Evolutionary conservation across 805 yeast genomes (phyloP).

Genomic region (Lachancea thermotolerans): DNA sequence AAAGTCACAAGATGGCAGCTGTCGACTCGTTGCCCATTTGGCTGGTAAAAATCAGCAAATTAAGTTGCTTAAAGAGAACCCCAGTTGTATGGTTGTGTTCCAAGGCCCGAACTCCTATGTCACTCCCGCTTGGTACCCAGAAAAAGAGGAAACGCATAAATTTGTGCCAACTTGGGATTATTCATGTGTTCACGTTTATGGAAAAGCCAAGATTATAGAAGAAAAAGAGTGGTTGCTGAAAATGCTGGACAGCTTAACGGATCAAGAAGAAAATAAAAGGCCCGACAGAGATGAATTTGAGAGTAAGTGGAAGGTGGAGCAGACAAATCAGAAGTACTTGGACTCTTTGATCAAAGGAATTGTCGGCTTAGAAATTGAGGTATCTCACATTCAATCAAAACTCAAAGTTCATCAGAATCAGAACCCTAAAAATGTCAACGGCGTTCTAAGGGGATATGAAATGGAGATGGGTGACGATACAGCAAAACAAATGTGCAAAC

Average conservation of each 20-base stretch:
- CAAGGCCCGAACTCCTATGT: slow-evolving; percentile 47
- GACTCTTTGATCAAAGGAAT: slow-evolving; percentile 42
- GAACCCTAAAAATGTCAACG: slow-evolving; percentile 40
- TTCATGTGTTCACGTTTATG: slow-evolving; percentile 50
- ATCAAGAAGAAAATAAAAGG: slow-evolving; percentile 41
- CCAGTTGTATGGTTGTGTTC: slow-evolving; percentile 45
- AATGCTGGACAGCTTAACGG: slow-evolving; percentile 40
- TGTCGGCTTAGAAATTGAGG: slow-evolving; percentile 49
- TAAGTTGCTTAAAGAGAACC: slow-evolving; percentile 34
- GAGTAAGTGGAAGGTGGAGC: slow-evolving; percentile 47
- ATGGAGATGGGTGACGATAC: slow-evolving; percentile 33
- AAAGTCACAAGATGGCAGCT: slow-evolving; percentile 32
- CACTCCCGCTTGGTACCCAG: slow-evolving; percentile 53
- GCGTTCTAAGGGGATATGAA: slow-evolving; percentile 43
- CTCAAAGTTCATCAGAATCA: slow-evolving; percentile 53
- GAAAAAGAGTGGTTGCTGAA: slow-evolving; percentile 42
- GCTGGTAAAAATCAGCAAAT: slow-evolving; percentile 48
- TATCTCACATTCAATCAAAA: slow-evolving; percentile 42
- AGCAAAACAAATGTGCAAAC: slow-evolving; percentile 6
- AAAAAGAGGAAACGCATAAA: slow-evolving; percentile 49
- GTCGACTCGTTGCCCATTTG: slow-evolving; percentile 46
- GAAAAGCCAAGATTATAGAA: slow-evolving; percentile 39
- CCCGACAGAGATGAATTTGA: slow-evolving; percentile 21
- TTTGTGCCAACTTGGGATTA: slow-evolving; percentile 69
- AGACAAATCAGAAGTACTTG: slow-evolving; percentile 48